A percentile compares a stretch with the other conserved stretches of the same genome.
phyloP scores from a whole-genome alignment of 371 early-diverging fungal genomes.

The Apophysomyces variabilis region DNA sequence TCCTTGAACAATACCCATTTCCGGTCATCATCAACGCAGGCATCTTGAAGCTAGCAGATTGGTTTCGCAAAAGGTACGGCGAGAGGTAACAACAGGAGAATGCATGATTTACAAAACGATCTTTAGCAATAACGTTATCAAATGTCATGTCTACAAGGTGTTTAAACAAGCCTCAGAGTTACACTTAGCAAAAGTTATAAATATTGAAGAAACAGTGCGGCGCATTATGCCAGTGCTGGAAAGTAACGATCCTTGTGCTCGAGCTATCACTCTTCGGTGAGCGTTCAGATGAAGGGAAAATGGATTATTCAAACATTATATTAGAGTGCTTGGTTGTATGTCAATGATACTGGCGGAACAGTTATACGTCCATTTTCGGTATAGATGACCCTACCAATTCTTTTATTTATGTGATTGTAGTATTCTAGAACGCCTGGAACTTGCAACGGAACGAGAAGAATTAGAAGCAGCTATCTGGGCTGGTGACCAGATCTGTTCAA shows the following conservation, averaged over 20 bases:
- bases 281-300: neutral
- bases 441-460: conserved; percentile 56
- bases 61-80: conserved; percentile 56
- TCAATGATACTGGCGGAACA: conserved; percentile 58
- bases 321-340: conserved; percentile 61
- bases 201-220: conserved; percentile 57
- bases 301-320: neutral
- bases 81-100: neutral
- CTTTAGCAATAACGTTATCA: conserved; percentile 56
- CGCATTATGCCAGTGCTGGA: conserved; percentile 56
- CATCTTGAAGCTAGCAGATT: conserved; percentile 62
- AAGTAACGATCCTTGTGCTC: conserved; percentile 60
- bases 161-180: conserved; percentile 49
- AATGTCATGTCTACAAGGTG: conserved; percentile 59
- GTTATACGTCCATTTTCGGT: conserved; percentile 63
- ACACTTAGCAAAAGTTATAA: conserved; percentile 58
- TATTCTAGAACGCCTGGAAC: conserved; percentile 45
- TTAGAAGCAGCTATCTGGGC: conserved; percentile 63
- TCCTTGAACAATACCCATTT: conserved; percentile 59
- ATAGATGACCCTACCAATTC: conserved; percentile 12
- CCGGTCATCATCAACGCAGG: conserved; percentile 63
- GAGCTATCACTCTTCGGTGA: conserved; percentile 62
- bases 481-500: conserved; percentile 58
- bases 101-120: neutral
- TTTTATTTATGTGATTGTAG: conserved; percentile 21